Base-by-base conservation (phyloP, 1,284 basidiomycete species). In the Lentinula novae-zelandiae region DNA sequence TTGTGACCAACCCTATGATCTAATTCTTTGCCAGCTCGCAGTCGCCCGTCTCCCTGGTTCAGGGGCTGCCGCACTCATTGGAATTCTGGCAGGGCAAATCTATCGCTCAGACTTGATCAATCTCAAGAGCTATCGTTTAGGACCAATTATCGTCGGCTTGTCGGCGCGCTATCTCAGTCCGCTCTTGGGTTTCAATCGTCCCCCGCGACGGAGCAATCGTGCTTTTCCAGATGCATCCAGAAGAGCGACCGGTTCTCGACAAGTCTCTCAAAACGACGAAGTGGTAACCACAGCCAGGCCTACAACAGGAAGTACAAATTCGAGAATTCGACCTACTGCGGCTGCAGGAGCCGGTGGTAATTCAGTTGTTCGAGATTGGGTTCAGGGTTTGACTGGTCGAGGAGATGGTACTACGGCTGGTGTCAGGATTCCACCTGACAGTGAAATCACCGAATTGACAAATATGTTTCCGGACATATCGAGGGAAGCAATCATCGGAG, bases 381-480 rank as follows among this genome's bases (percentile, higher is more conserved):
- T 63, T 10, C 58, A 63, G 27, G 58, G 54, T 10, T 54, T 60
- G 44, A 57, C 58, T 15, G 58, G 62, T 36, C 42, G 62, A 38
- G 39, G 38, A 15, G 62, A 62, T 46, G 62, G 62, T 13, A 53
- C 58, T 22, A 38, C 62, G 6, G 57, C 62, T 64, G 80, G 87
- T 33, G 78, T 91, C 57, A 82, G 90, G 53, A 85, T 86, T 13
- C 89, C 92, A 1, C 81, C 80, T 46, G 90, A 93, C 51, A 76
- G 81, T 36, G 93, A 95, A 75, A 90, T 95, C 53, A 74, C 77
- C 20, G 86, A 90, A 53, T 69, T 95, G 63, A 83, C 82, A 54
- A 81, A 74, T 58, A 94, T 96, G 89, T 96, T 96, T 71, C 93
- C 93, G 15, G 85, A 91, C 70, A 70, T 92, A 38, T 81, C 82